Conservation (phyloP, 495 filamentous ascomycete species). For the Lasiosphaeris hirsuta region DNA sequence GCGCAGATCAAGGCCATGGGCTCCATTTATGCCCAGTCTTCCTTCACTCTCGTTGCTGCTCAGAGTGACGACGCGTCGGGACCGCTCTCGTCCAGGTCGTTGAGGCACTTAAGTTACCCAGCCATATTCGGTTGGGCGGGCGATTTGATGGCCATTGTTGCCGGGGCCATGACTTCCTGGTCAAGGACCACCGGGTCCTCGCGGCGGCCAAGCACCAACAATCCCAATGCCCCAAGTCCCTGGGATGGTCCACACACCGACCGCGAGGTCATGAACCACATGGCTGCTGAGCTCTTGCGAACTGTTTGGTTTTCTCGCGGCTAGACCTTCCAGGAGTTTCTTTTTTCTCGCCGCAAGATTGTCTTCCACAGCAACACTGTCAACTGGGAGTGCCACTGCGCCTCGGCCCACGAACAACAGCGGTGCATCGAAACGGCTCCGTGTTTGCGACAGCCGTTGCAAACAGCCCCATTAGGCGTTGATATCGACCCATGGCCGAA, state of each 20-base stretch:
- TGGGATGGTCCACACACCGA: constrained; percentile 2
- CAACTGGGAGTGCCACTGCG: constrained; percentile 20
- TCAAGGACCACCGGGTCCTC: fast-evolving
- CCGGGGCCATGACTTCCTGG: not conserved
- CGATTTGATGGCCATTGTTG: not conserved
- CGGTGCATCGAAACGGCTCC: not conserved
- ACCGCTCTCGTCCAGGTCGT: constrained; percentile 7
- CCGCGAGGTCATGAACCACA: constrained; percentile 10
- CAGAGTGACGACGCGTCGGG: constrained; percentile 6
- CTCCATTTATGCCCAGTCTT: constrained; percentile 31
- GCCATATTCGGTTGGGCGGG: not conserved
- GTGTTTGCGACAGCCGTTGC: not conserved
- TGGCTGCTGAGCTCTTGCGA: constrained; percentile 9
- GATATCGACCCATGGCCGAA: constrained; percentile 15
- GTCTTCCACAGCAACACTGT: constrained; percentile 24
- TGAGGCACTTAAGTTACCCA: not conserved
- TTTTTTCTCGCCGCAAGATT: constrained; percentile 18
- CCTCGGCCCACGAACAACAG: constrained; percentile 9
- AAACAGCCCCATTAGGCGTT: not conserved
- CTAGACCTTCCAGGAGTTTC: constrained; percentile 28
- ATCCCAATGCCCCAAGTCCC: not conserved
- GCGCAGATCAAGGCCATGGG: constrained; percentile 32
- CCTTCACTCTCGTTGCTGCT: constrained; percentile 35
- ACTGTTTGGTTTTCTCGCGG: constrained; percentile 21
- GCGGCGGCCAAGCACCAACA: no score